phyloP scores from a whole-genome alignment of 108 stramenopile species.

The Discostella pseudostelligera region DNA sequence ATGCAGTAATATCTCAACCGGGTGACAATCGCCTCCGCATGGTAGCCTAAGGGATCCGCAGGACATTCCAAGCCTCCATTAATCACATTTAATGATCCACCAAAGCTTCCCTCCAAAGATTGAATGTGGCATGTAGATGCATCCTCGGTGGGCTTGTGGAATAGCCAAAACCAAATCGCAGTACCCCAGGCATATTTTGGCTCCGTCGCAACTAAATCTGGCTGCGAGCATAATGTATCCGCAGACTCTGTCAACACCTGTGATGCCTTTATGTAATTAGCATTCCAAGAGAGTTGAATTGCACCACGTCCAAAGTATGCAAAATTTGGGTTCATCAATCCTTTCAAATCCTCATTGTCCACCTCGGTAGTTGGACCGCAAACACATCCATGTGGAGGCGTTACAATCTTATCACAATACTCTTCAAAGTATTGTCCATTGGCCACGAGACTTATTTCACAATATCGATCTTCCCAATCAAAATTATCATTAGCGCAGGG shows the following conservation, averaged over 20 bases:
- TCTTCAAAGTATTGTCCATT: conserved; percentile 44
- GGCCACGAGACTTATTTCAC: conserved; percentile 33
- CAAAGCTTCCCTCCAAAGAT: conserved; percentile 36
- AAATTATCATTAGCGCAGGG: conserved; percentile 39
- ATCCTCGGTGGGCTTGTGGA: conserved; percentile 19
- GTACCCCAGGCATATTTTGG: conserved; percentile 49
- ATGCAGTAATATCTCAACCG: conserved; percentile 41
- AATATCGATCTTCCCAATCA: conserved; percentile 41
- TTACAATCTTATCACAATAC: conserved; percentile 44
- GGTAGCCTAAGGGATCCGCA: conserved; percentile 25
- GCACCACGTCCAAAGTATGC: conserved; percentile 41
- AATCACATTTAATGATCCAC: conserved; percentile 28
- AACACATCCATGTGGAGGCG: conserved; percentile 41
- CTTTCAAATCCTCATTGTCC: conserved; percentile 15
- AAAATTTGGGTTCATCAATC: conserved; percentile 43
- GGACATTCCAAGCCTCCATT: conserved; percentile 43
- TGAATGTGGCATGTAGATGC: conserved; percentile 40
- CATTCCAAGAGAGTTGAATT: conserved; percentile 41
- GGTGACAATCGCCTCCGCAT: conserved; percentile 45
- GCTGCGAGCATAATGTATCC: conserved; percentile 37
- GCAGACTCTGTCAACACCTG: conserved; percentile 33
- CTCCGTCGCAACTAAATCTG: conserved; percentile 44
- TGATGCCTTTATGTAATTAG: conserved; percentile 41
- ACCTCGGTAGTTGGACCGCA: conserved; percentile 46
- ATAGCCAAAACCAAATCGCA: conserved; percentile 47